Evolutionary conservation across 805 yeast species (phyloP), one percentile per base, ranked within the genome.

Genomic region (Ogataea sp.): DNA sequence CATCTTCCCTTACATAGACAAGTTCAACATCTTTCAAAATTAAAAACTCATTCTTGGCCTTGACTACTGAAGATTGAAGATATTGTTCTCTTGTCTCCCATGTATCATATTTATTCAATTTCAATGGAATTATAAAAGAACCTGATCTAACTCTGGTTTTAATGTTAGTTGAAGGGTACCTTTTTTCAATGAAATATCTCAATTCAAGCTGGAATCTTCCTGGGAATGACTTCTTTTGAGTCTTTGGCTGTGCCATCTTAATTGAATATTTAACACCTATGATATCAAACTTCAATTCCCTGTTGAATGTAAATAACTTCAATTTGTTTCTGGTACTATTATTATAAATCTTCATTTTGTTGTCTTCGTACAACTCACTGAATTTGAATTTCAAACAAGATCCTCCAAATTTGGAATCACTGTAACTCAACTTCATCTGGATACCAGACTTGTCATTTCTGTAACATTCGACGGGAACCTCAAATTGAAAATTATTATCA

Each of bases 381-480:
- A 48, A 52, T 8, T 39, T 39, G 4, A 68, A 40, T 26, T 53
- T 55, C 36, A 68, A 41, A 24, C 61, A 55, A 1, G 61, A 47
- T 0, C 73, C 72, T 1, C 69, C 68, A 35, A 55, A 56, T 42
- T 43, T 58, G 1, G 62, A 54, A 33, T 59, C 65, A 2, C 38
- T 28, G 20, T 49, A 46, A 32, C 44, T 42, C 14, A 60, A 31
- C 28, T n/a, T 41, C 49, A 47, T 48, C 36, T 41, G 57, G 26
- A 46, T 26, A 2, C 55, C 53, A 20, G 38, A 41, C 37, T 47
- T 47, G 27, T 38, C 43, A 14, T 37, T 39, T 30, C 43, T 46
- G 34, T 48, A 49, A 6, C 46, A 38, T 2, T 45, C 41, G 4
- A 50, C 33, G 0, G 73, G 75, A 1, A 62, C 43, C 2, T 58